Base-by-base conservation (phyloP, 2,329 filamentous ascomycete species). In the Biscogniauxia sp. region DNA sequence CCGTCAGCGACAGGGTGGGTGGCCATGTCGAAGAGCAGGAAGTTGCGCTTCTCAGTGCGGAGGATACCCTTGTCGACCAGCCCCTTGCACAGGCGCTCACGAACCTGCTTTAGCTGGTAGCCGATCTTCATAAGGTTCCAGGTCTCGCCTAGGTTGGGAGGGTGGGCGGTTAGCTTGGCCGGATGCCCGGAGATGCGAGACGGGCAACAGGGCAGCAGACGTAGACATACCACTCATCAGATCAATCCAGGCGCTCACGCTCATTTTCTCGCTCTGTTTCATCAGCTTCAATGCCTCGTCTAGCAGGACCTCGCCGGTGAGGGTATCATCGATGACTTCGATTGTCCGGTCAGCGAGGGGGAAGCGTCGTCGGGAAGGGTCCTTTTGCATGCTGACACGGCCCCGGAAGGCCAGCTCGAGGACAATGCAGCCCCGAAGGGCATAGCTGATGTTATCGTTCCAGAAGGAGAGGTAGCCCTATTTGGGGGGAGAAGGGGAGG, bases 111-210 rank as follows among this genome's bases (percentile, higher is more conserved):
- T 70, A 99, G 85, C 82, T 99, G 95, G 79, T 99, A 99, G 75
- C 95, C 95, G 71, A 99, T 99, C 83, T 99, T 99, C 95, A 99
- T 98, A 67, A 99, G 82, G 76, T 99, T 99, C 95, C 95, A 99
- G 58, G 95, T 99, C 79, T 99, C 95, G 75, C 95, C 94, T 98
- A 45, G 37, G 73, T 59, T 20, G 25, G 20, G 50, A 54, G 54
- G 49, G 50, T 28, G 54, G 56, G 26, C 55, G 2, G 37, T 56
- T 53, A 61, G 59, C 55, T 50, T 55, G 61, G 55, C 55, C 53
- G 20, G 60, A 28, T 61, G 52, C 56, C 51, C 57, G 55, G 55
- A 57, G 52, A 51, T 23, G 17, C 11, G 55, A 57, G 52, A 51
- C n/a, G 17, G 2, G 9, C 11, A 32, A 13, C 28, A 32, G 2